A percentile compares a stretch with the other conserved stretches of the same genome.
Conservation (phyloP, 805 yeast genomes). For the Kregervanrija delftensis region DNA sequence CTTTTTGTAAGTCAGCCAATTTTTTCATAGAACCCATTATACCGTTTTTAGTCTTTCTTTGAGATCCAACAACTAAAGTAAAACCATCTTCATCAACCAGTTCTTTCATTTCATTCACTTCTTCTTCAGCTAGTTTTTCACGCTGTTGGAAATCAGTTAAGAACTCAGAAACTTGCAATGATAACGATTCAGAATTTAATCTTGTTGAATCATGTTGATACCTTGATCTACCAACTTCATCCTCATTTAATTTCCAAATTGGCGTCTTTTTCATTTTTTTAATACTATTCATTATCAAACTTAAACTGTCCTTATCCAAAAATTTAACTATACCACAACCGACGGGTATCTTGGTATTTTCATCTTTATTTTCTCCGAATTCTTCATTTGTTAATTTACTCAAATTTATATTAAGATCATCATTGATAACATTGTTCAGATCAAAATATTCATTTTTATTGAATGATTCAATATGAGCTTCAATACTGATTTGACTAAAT, state of each 20-base stretch:
- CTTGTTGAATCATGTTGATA: constrained; percentile 36
- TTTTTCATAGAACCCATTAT: constrained; percentile 45
- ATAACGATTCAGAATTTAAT: constrained; percentile 45
- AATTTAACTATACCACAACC: constrained; percentile 70
- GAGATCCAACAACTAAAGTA: constrained; percentile 82
- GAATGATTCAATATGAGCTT: constrained; percentile 50
- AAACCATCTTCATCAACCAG: constrained; percentile 91
- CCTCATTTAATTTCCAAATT: constrained; percentile 33
- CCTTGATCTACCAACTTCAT: constrained; percentile 30
- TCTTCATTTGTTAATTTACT: constrained; percentile 53
- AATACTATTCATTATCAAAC: constrained; percentile 58
- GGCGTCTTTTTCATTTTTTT: constrained; percentile 37
- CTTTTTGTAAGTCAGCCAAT: constrained; percentile 22
- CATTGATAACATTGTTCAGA: constrained; percentile 18
- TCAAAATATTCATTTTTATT: constrained; percentile 28
- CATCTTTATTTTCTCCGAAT: constrained; percentile 24
- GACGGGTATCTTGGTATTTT: constrained; percentile 49
- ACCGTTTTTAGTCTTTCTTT: constrained; percentile 73
- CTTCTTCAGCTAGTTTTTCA: constrained; percentile 57
- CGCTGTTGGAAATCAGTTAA: constrained; percentile 62
- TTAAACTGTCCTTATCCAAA: constrained; percentile 62
- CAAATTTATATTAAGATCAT: constrained; percentile 44
- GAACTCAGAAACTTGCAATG: constrained; percentile 49
- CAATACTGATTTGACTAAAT: constrained; percentile 54
- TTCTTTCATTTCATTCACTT: constrained; percentile 46